Evolutionary conservation across 495 filamentous ascomycete species (phyloP), one percentile per base, ranked within the genome.

Genomic region (Extremus antarcticus): DNA sequence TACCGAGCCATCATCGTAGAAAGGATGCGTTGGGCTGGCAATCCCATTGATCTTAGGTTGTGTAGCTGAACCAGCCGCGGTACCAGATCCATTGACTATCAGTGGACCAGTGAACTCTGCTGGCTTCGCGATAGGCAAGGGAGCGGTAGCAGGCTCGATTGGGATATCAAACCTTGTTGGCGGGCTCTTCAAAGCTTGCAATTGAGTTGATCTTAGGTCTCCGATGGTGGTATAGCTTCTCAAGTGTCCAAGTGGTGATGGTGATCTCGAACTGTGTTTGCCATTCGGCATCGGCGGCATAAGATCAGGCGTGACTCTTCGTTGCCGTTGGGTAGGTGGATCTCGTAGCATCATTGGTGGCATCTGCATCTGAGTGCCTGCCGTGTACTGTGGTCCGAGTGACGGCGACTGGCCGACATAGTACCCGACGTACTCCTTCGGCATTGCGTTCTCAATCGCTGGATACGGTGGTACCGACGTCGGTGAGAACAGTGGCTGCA

Each of bases 371-470:
- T 75, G 47, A 57, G 70, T 68, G 21, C 70, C 60, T 4, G 69
- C 51, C 51, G 74, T 74, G 25, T 74, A 58, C 52, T 81, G 77
- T 32, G 78, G 75, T 35, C 74, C 74, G n/a, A 76, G 57, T 50
- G 78, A 74, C 32, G 79, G 74, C 3, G 81, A 78, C 32, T 75
- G 75, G 15, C 72, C 77, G 47, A 84, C 68, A 46, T 66, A 68
- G 60, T 84, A 86, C 63, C 82, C 81, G 56, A 85, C 69, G 65
- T 85, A 83, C 59, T 86, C 82, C 54, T 80, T 76, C 16, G 66
- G 69, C 41, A 63, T 62, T 17, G 63, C 63, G 45, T 66, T 61
- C 45, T 69, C 65, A n/a, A 48, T 78, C 76, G 60, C 56, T 7
- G 50, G 25, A 46, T 55, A 40, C 10, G 11, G 21, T 10, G 64